Conservation (phyloP, 2,329 filamentous ascomycete species). For the Fusarium coffeatum region DNA sequence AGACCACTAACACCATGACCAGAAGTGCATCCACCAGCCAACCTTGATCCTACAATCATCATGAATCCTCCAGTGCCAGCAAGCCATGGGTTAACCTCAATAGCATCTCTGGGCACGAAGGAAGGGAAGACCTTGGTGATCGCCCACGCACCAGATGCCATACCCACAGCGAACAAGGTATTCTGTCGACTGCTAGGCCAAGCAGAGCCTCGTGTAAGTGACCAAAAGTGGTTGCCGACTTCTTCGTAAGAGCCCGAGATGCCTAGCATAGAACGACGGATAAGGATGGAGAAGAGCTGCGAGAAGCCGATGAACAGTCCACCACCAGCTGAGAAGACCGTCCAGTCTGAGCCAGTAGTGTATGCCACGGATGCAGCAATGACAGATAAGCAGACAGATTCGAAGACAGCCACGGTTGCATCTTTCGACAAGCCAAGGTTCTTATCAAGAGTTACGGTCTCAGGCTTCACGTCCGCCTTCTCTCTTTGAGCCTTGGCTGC, state of each 20-base stretch:
- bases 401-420: constrained; percentile 56
- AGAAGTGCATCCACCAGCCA: constrained; percentile 75
- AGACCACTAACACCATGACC: constrained; percentile 77
- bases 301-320: constrained; percentile 69
- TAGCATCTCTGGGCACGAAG: constrained; percentile 40
- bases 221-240: constrained; percentile 65
- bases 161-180: constrained; percentile 64
- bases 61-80: constrained; percentile 66
- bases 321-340: constrained; percentile 61
- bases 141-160: constrained; percentile 59
- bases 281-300: constrained; percentile 66
- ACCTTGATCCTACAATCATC: constrained; percentile 69
- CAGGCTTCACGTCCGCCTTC: constrained; percentile 41
- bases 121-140: constrained; percentile 51
- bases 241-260: constrained; percentile 73
- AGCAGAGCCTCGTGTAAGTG: constrained; percentile 50
- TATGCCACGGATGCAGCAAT: constrained; percentile 54
- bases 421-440: constrained; percentile 55
- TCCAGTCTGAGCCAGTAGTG: constrained; percentile 40
- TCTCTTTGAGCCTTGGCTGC: constrained; percentile 48
- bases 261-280: constrained; percentile 67
- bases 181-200: constrained; percentile 55
- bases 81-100: constrained; percentile 52
- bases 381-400: constrained; percentile 54
- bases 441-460: constrained; percentile 53